These are phyloP conservation scores for Thermochaetoides thermophila DNA, from an alignment of 495 filamentous ascomycete species.

Conservation along the genomic window DNA sequence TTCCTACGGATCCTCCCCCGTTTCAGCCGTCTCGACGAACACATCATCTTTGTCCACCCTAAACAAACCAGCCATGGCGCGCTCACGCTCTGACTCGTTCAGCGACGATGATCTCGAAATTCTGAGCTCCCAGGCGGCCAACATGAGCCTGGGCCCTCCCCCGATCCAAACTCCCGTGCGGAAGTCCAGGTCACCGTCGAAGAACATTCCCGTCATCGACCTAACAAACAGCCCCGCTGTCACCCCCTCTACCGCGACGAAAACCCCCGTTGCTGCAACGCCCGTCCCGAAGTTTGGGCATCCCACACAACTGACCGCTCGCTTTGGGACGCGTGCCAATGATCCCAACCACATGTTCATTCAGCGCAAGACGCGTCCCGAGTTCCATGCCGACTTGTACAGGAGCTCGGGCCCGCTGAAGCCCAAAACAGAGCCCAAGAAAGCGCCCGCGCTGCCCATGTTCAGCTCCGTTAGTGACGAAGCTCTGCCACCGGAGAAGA, in stretches of 20 bases:
- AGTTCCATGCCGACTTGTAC: slow-evolving; percentile 31
- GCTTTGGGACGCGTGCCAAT: slow-evolving; percentile 7
- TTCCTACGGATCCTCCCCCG: slow-evolving; percentile 6
- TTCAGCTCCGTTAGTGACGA: slow-evolving; percentile 25
- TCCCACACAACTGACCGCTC: slow-evolving; percentile 14
- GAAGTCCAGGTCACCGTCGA: too few relatives aligned
- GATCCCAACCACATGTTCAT: slow-evolving; percentile 28
- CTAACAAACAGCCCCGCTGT: slow-evolving; percentile 14
- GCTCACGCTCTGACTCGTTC: slow-evolving; percentile 14
- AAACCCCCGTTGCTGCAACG: slow-evolving; percentile 11
- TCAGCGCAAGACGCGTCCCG: slow-evolving; percentile 28
- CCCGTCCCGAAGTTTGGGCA: slow-evolving; percentile 19
- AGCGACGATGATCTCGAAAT: slow-evolving; percentile 23
- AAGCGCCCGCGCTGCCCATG: slow-evolving; percentile 19
- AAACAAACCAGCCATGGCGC: slow-evolving; percentile 16
- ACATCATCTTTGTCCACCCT: not conserved
- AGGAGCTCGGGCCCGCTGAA: slow-evolving; percentile 23
- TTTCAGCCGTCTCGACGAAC: not conserved
- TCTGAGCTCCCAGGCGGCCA: slow-evolving; percentile 21
- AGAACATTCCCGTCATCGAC: slow-evolving; percentile 10
- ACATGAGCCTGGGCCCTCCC: slow-evolving; percentile 13
- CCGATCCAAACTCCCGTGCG: slow-evolving; percentile 5
- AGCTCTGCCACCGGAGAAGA: slow-evolving; percentile 13
- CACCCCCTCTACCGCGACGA: too few relatives aligned
- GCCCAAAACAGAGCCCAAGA: slow-evolving; percentile 21